phyloP scores from a whole-genome alignment of 164 flowering plant species.

The Houttuynia cordata region DNA sequence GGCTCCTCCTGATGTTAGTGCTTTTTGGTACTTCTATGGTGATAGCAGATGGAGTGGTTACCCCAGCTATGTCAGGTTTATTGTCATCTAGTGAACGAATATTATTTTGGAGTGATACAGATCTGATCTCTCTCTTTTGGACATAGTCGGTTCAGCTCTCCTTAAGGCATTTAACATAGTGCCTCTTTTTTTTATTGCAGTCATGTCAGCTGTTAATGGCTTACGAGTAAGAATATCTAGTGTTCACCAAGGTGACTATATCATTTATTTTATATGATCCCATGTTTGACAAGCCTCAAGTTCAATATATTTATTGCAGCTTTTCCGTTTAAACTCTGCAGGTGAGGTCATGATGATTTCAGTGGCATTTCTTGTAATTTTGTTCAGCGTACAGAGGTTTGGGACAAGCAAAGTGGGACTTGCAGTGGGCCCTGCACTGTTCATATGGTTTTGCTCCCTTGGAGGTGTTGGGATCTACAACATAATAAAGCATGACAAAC shows the following conservation, averaged over 20 bases:
- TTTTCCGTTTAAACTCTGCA: conserved; percentile 29
- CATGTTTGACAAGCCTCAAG: neutral
- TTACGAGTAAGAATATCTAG: conserved; percentile 69
- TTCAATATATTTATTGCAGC: neutral
- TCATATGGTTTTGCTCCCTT: conserved; percentile 93
- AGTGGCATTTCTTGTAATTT: conserved; percentile 72
- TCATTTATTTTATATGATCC: neutral
- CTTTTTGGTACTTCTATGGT: conserved; percentile 98
- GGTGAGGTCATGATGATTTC: conserved; percentile 89
- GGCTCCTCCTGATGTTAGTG: conserved; percentile 68
- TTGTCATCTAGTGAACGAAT: too few species aligned
- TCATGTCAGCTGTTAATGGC: conserved; percentile 90
- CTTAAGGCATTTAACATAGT: neutral
- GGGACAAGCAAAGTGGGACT: conserved; percentile 98
- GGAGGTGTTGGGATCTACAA: conserved; percentile 89
- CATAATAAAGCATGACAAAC: conserved; percentile 66
- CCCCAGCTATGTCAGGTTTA: conserved; percentile 99
- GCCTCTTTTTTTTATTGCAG: conserved; percentile 34
- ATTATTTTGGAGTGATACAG: too few species aligned
- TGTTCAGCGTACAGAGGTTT: conserved; percentile 89
- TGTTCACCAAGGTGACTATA: conserved; percentile 52
- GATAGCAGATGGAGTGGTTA: conserved; percentile 90
- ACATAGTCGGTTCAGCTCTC: neutral
- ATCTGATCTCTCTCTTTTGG: too few species aligned
- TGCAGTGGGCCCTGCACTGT: conserved; percentile 88